phyloP scores from a whole-genome alignment of 306 rosid genomes.

The Cucumis sativus region Cucumber_9930_V3 NC_026657.2:8464001-8464500 shows the following conservation, averaged over 20 bases:
- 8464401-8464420: conserved; percentile 34
- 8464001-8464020: conserved; percentile 34
- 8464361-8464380: conserved; percentile 27
- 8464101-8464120: conserved; percentile 23
- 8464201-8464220: conserved; percentile 25
- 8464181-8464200: conserved; percentile 24
- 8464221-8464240: conserved; percentile 24
- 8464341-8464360: conserved; percentile 19
- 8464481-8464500: not conserved
- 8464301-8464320: conserved; percentile 40
- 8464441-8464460: conserved; percentile 17
- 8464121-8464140: conserved; percentile 31
- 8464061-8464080: conserved; percentile 30
- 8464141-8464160: conserved; percentile 29
- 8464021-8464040: conserved; percentile 29
- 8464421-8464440: conserved; percentile 44
- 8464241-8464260: conserved; percentile 20
- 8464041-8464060: conserved; percentile 27
- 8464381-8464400: conserved; percentile 20
- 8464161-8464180: conserved; percentile 15
- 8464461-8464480: conserved; percentile 10
- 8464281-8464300: conserved; percentile 34
- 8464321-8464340: conserved; percentile 20
- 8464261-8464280: conserved; percentile 26
- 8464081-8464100: conserved; percentile 20